Evolutionary conservation across 805 yeast species (phyloP), one percentile per base, ranked within the genome.

Genomic region (Hanseniaspora lindneri): DNA sequence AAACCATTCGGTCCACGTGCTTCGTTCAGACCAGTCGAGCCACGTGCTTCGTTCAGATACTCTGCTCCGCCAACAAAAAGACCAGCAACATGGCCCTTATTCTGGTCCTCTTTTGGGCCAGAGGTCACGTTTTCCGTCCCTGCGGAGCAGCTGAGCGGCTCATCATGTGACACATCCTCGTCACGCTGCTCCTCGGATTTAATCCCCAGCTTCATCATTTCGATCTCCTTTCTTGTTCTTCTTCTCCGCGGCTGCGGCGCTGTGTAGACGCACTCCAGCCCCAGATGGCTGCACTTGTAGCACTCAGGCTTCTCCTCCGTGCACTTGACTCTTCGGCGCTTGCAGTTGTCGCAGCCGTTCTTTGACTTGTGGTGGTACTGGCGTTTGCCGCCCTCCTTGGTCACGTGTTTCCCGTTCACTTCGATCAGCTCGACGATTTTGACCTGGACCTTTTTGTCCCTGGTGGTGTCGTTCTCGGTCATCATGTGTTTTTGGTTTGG

Each of bases 341-440:
- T 88, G 65, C 97, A 88, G 2, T 94, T 83, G 34, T 79, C 74
- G 65, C 97, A 88, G 0, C 97, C 97, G 50, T 77, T 75, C 50
- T 94, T 75, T 30, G 94, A 83, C 64, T 89, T 89, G 52, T 79
- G 83, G 61, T 89, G 97, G 58, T 81, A 89, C 58, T 84, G 82
- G 39, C 96, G 72, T 64, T 86, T 88, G 5, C 83, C 85, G 10
- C 49, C 49, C 39, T 46, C 49, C 20, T 46, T 46, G 25, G 43
- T 28, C 10, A 46, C 70, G 35, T 59, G 63, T 52, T 68, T 67
- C 5, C 71, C 70, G 49, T 65, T 67, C 14, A 64, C 59, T 44
- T 66, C 66, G 19, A 66, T 57, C n/a, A 66, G 57, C 39, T 64
- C 67, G 6, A 60, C 56, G 8, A 54, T 55, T 39, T 58, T 57